phyloP scores from a whole-genome alignment of 2,329 filamentous ascomycete genomes.

The Aspergillus sp. region DNA sequence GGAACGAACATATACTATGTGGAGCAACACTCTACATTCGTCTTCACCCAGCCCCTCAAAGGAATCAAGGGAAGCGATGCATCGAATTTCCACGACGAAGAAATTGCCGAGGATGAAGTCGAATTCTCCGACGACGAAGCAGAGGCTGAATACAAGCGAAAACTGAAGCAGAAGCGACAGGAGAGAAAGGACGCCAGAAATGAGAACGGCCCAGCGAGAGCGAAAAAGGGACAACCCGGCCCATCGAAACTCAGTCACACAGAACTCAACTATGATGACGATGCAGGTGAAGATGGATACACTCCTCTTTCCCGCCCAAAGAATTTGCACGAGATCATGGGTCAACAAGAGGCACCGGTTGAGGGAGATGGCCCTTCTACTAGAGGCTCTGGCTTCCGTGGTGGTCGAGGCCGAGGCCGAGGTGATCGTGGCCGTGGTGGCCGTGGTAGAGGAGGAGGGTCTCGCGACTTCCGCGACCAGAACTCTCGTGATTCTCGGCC shows the following conservation, averaged over 20 bases:
- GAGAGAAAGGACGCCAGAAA: conserved; percentile 48
- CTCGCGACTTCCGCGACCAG: conserved; percentile 24
- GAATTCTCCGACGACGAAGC: conserved; percentile 97
- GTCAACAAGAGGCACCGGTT: conserved; percentile 31
- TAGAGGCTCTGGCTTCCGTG: conserved; percentile 36
- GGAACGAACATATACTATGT: conserved; percentile 76
- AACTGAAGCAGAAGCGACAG: conserved; percentile 62
- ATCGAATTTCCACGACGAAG: conserved; percentile 91
- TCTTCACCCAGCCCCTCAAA: conserved; percentile 80
- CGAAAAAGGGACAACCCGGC: conserved; percentile 30
- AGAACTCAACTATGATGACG: conserved; percentile 64
- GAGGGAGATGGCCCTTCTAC: conserved; percentile 24
- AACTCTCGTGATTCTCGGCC: conserved; percentile 20
- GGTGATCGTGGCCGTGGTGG: conserved; percentile 35
- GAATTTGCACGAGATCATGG: conserved; percentile 53
- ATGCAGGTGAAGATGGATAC: conserved; percentile 52
- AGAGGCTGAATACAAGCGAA: conserved; percentile 74
- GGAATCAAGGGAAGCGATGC: conserved; percentile 84
- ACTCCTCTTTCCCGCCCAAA: conserved; percentile 65
- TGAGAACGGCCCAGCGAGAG: conserved; percentile 34
- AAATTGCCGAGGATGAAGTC: conserved; percentile 76
- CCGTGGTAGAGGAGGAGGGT: conserved; percentile 28
- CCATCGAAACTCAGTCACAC: conserved; percentile 35
- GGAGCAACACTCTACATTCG: conserved; percentile 69
- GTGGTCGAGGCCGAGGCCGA: conserved; percentile 45